Evolutionary conservation across 257 asterid species (phyloP), one percentile per base, ranked within the genome.

Genomic region (Schizonepeta tenuifolia): DNA sequence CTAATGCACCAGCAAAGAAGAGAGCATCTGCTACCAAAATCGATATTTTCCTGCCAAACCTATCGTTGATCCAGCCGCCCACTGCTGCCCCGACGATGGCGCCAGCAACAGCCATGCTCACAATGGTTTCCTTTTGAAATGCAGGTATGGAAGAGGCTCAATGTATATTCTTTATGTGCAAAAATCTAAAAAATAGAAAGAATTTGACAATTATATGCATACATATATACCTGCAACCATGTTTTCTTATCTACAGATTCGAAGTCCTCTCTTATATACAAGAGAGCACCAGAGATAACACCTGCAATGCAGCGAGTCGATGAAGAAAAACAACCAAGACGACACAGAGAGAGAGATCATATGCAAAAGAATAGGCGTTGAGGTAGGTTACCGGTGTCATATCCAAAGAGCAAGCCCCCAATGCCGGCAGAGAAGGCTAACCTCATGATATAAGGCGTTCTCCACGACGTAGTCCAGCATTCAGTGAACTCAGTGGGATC

Each of bases 91-190:
- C 95, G 10, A 86, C 1, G 17, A 88, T 84, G 26, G 95, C 95
- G 26, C 95, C 95, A 21, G 91, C 91, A 8, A 88, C 88, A 20
- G 91, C 91, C 90, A 83, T 86, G 81, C 91, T 86, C 51, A 86
- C 91, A 11, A 86, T 86, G 21, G 88, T 86, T 73, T 84, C 95
- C 91, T 47, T 86, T 60, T 18, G 47, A 47, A 10, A 43, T 33
- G 8, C 21, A 65, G 53, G 22, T 15, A 6, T 15, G n/a, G 20
- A 31, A 38, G 10, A 35, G 15, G 33, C 9, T 31, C 14, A 55
- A 22, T 20, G 24, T 1, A 17, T 17, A 7, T 50, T n/a, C 56
- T 50, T 6, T 17, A 50, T 50, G 24, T 17, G 24, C 4, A 50
- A 50, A 50, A 50, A 50, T 50, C 36, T 31, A 5, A 4, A 31